Evolutionary conservation across 495 filamentous ascomycete species (phyloP), one percentile per base, ranked within the genome.

Genomic region (Pseudomonodictys pantanalensis): DNA sequence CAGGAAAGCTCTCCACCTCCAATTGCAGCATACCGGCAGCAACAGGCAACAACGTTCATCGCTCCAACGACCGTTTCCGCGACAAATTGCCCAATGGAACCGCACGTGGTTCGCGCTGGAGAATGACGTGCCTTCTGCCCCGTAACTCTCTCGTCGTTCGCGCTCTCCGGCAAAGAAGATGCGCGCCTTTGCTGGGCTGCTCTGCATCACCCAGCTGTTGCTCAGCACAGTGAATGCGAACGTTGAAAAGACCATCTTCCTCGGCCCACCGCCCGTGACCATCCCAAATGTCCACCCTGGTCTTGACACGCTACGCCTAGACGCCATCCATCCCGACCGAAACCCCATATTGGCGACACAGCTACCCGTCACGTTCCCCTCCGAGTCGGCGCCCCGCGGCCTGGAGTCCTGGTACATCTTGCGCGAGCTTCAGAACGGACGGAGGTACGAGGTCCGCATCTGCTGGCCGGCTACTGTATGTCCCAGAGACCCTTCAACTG

Each of bases 381-480:
- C 73, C 7, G 42, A 70, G 1, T 65, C 73, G 6, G 68, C 73
- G 3, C 79, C 78, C n/a, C 56, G 76, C 4, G 91, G 90, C 6
- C 74, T 78, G 20, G 75, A 86, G 28, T 85, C 90, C 35, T 97
- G 93, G 93, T 82, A 88, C 63, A 77, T 92, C 29, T 81, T 98
- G n/a, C 81, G 91, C 52, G 74, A 81, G n/a, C 79, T 98, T 47
- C 78, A 71, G 18, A 79, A 83, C 18, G 81, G 83, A 9, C 86
- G 87, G 66, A 83, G 92, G 58, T 96, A 97, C 77, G 93, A 98
- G 76, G 83, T 96, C 29, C 83, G 93, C 22, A 79, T 97, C 59
- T 98, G 93, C 74, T 98, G 93, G 93, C 77, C 88, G 61, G 93
- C 93, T 41, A 95, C 86, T 28, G 92, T 95, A 81, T 73, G 87